Evolutionary conservation across 768 basidiomycete genomes (phyloP), one percentile per base, ranked within the genome.

Genomic region (Hypholoma sublateritium): DNA sequence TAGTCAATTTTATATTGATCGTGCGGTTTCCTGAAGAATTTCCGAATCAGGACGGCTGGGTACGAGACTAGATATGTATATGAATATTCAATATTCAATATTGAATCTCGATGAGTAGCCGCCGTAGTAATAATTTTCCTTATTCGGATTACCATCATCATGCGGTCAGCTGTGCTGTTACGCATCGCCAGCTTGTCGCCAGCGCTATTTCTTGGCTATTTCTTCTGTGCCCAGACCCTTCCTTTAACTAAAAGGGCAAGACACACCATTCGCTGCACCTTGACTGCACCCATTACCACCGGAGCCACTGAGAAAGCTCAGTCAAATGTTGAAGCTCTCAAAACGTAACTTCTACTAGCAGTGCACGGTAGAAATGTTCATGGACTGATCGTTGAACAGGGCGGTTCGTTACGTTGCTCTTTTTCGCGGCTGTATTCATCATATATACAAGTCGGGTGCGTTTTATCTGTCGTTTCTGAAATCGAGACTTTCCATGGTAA

Each of bases 321-420:
- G 21, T 12, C 25, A 47, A 14, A 47, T 47, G 46, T 47, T 47
- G 16, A 47, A 28, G 46, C 46, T 47, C 19, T 25, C 46, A 16
- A 47, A 47, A 47, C 46, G 46, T 47, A 47, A 11, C 16, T 41
- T 8, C 25, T 4, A 47, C 7, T 16, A 25, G 25, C 46, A 25
- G 8, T 4, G 22, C 17, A 12, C 50, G 32, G 12, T 19, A 2
- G 16, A 8, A n/a, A 16, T 93, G 90, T n/a, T n/a, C 69, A 91
- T 93, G 11, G 87, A 68, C 74, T 95, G 28, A 97, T 51, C 35
- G 14, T 28, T 28, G 22, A 47, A 28, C 12, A 47, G 46, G 46
- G 46, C 19, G 46, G 25, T 47, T 47, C 22, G 25, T 22, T 11
- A 47, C 46, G 24, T 47, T 47, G 22, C 13, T 47, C 46, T 47